These are phyloP conservation scores for Clitocybe nebularis DNA, from an alignment of 1,284 basidiomycete species.

Conservation along the genomic window DNA sequence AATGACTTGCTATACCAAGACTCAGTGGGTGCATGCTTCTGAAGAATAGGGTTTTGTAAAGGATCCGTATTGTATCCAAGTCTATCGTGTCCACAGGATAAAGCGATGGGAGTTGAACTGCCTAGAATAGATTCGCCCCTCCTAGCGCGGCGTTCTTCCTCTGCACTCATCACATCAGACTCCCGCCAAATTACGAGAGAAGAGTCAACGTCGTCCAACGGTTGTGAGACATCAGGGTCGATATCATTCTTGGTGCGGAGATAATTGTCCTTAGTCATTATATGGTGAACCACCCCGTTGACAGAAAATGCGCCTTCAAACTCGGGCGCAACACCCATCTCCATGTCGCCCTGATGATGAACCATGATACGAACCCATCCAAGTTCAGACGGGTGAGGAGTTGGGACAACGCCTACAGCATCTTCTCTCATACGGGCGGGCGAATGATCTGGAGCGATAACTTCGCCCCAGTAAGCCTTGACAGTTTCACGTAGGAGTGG, in stretches of 20 bases:
- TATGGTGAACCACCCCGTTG: constrained; percentile 67
- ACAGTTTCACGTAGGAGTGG: constrained; percentile 54
- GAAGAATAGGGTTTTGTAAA: constrained; percentile 50
- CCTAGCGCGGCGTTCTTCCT: constrained; percentile 41
- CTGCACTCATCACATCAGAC: constrained; percentile 53
- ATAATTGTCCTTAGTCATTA: constrained; percentile 74
- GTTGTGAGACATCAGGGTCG: constrained; percentile 49
- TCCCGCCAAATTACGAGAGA: constrained; percentile 71
- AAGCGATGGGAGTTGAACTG: constrained; percentile 21
- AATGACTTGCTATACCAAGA: constrained; percentile 29
- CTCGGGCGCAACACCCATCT: constrained; percentile 43
- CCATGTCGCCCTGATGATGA: constrained; percentile 57
- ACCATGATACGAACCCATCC: constrained; percentile 75
- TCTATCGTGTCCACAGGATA: constrained; percentile 66
- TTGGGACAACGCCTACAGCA: constrained; percentile 43
- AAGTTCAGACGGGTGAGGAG: constrained; percentile 42
- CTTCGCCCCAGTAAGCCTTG: constrained; percentile 67
- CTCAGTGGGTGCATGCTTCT: constrained; percentile 22
- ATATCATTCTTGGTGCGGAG: constrained; percentile 51
- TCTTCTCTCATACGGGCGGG: constrained; percentile 56
- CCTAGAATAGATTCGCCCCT: constrained; percentile 24
- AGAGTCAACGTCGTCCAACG: constrained; percentile 40
- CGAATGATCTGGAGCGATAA: constrained; percentile 50
- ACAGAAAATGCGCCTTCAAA: constrained; percentile 79
- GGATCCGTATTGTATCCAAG: constrained; percentile 66